A percentile compares a stretch with the other conserved stretches of the same genome.
Conservation (phyloP, 169 alveolate species). For the Neospora caninum region DNA sequence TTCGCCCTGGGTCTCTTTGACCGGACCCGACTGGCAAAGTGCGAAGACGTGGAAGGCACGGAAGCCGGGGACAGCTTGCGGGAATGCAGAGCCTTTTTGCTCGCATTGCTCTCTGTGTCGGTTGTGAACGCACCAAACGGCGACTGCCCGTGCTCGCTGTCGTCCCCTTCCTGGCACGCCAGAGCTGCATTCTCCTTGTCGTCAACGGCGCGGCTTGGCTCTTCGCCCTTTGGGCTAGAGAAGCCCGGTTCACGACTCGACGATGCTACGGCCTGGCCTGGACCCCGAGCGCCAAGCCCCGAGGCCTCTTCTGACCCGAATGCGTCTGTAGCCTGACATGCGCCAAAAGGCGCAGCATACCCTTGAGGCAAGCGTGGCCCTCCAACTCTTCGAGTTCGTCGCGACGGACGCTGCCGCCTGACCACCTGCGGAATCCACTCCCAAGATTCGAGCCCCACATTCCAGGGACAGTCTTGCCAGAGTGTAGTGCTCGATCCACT, state of each 20-base stretch:
- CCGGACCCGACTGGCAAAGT: background rate
- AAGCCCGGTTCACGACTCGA: background rate
- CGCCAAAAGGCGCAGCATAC: too few species aligned
- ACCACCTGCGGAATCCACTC: constrained; percentile 32
- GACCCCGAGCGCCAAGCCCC: background rate
- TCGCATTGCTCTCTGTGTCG: background rate
- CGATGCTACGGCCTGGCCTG: background rate
- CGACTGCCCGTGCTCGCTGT: background rate
- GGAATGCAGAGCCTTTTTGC: background rate
- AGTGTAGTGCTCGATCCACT: constrained; percentile 43
- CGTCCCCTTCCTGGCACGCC: background rate
- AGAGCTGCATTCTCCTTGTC: background rate
- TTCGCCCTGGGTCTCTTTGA: background rate
- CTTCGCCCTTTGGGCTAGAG: background rate
- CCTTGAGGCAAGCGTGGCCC: too few species aligned
- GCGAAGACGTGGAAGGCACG: background rate
- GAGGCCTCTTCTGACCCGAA: background rate
- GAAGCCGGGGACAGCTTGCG: background rate
- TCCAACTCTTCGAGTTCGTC: background rate
- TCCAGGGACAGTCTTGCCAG: constrained; percentile 68
- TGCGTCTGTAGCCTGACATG: too few species aligned
- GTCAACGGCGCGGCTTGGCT: background rate
- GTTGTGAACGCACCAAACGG: background rate
- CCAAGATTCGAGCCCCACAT: constrained; percentile 61
- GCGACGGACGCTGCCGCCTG: background rate